Base-by-base conservation (phyloP, 2,329 filamentous ascomycete species). In the Xylariaceae sp. region DNA sequence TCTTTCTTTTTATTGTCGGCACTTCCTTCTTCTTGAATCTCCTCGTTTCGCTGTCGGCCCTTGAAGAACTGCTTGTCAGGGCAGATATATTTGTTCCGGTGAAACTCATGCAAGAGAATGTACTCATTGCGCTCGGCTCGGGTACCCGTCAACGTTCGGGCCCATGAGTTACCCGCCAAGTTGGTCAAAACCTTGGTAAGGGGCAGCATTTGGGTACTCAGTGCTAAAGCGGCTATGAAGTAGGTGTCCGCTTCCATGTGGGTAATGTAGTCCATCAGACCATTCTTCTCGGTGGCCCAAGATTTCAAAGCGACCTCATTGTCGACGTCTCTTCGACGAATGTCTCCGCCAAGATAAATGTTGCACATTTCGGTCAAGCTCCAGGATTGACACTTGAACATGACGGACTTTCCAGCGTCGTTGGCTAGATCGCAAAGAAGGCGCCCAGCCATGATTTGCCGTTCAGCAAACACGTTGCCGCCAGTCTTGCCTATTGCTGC, bases 341-440 rank as follows among this genome's bases (percentile, higher is more conserved):
- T 86, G 49, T 82, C 82, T 22, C 82, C 82, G 31, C 83, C 79
- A 5, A 99, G 83, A 58, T 96, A 95, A 14, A 97, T 78, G 56
- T 86, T 89, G 67, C 90, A 95, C 91, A 99, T 99, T 69, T 99
- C 94, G 2, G 92, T 95, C 68, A 99, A 77, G 68, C 88, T 96
- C 94, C 94, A 99, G 3, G 91, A 95, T 69, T 96, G 92, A 68
- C 94, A 99, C 72, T 95, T 96, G 61, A 82, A 85, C 92, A 97
- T 97, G 57, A 90, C 82, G 11, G 92, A 96, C 75, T 96, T 97
- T 68, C 94, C 94, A 64, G 95, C 89, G 60, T 99, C 94, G 66
- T 99, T 99, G 50, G 87, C 90, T 52, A 97, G 76, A 72, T 99
- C 94, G 67, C 94, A 97, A 49, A 97, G 80, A 52, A 99, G 75